phyloP scores from a whole-genome alignment of 495 filamentous ascomycete genomes.

The Hypomontagnella submonticulosa region DNA sequence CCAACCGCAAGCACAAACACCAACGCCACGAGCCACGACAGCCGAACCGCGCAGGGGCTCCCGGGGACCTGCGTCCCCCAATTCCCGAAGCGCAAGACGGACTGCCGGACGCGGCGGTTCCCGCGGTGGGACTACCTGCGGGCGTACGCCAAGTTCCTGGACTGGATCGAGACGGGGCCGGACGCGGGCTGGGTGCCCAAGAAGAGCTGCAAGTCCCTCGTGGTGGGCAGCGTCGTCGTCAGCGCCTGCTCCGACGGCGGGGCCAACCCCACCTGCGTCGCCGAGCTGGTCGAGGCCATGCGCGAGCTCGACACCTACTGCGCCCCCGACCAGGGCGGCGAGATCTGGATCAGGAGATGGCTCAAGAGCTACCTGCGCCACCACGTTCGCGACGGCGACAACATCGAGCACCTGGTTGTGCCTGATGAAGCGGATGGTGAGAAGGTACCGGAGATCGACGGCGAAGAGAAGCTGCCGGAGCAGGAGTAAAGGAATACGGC shows the following conservation, averaged over 20 bases:
- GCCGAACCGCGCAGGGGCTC: neutral
- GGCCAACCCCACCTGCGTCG: conserved; percentile 32
- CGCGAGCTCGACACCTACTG: conserved; percentile 45
- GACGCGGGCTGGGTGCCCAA: conserved; percentile 30
- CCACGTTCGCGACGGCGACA: conserved; percentile 27
- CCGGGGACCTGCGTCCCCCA: conserved; percentile 24
- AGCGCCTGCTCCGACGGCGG: conserved; percentile 22
- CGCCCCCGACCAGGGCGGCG: conserved; percentile 17
- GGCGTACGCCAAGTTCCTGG: conserved; percentile 28
- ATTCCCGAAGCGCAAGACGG: conserved; percentile 30
- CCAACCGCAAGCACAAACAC: neutral
- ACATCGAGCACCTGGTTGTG: neutral
- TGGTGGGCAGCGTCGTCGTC: conserved; percentile 12
- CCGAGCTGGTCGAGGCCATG: conserved; percentile 44
- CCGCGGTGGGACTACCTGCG: conserved; percentile 23
- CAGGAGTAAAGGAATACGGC: too few species aligned
- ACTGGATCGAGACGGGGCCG: conserved; percentile 33
- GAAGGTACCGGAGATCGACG: neutral
- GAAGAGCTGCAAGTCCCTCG: conserved; percentile 30
- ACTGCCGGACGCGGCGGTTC: conserved; percentile 23
- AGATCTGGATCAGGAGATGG: conserved; percentile 26
- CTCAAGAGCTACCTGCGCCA: conserved; percentile 34
- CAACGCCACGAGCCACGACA: neutral
- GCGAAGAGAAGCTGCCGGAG: conserved; percentile 2
- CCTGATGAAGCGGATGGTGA: neutral